A percentile compares a stretch with the other conserved stretches of the same genome.
Evolutionary conservation across 257 asterid genomes (phyloP).

Genomic region (Lycium ferocissimum): DNA sequence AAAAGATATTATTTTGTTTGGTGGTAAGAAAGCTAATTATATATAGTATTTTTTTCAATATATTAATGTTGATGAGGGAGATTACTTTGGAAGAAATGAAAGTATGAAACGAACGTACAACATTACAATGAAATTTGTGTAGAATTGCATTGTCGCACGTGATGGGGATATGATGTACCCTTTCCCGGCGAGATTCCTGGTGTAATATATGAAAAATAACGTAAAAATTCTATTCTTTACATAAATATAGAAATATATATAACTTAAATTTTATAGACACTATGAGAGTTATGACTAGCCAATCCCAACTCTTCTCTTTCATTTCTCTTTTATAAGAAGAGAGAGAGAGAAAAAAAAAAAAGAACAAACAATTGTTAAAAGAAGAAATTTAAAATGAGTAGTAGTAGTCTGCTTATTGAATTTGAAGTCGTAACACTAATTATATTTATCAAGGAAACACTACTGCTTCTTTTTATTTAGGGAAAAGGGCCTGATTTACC

Average conservation of each 20-base stretch:
- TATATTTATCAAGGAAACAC: not conserved
- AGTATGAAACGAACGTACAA: conserved; percentile 16
- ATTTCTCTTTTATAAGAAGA: too few relatives aligned
- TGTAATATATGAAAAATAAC: not conserved
- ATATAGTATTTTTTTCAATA: not conserved
- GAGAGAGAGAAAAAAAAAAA: not conserved
- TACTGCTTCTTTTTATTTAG: too few relatives aligned
- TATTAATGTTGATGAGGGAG: conserved; percentile 28
- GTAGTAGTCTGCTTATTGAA: not conserved
- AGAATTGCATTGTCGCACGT: conserved; percentile 45
- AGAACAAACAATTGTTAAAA: too few relatives aligned
- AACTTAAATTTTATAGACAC: not conserved
- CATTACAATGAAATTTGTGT: conserved; percentile 26
- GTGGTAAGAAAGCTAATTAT: conserved; percentile 30
- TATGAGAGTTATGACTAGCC: not conserved
- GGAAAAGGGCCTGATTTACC: too few relatives aligned
- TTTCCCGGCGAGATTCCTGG: conserved; percentile 76
- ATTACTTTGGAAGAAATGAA: conserved; percentile 22
- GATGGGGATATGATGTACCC: conserved; percentile 49
- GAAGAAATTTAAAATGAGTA: not conserved
- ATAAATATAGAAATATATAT: too few relatives aligned
- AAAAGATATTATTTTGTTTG: conserved; percentile 31
- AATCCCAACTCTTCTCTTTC: too few relatives aligned
- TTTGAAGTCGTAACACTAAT: too few relatives aligned
- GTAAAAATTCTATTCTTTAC: too few relatives aligned